These are phyloP conservation scores for Punica granatum DNA, from an alignment of 345 rosid genomes.

Conservation along the genomic window DNA sequence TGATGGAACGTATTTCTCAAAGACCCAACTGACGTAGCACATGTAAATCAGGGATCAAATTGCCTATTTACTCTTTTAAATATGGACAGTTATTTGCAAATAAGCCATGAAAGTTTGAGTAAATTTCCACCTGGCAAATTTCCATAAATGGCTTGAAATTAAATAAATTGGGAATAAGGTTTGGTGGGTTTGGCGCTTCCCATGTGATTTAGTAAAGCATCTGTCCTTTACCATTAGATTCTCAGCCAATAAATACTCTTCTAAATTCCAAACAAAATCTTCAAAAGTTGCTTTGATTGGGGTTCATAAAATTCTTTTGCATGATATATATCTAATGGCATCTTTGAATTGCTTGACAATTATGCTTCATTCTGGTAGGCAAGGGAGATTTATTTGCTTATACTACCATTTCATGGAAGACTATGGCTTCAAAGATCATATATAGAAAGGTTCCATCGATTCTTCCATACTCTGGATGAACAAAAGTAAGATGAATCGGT, in stretches of 20 bases:
- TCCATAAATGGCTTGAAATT: conserved; percentile 1
- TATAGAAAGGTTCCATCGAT: neutral
- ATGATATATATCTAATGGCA: neutral
- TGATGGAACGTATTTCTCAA: no score
- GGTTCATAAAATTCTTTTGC: neutral
- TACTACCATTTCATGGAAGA: neutral
- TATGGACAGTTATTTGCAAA: neutral
- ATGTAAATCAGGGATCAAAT: no score
- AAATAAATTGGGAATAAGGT: no score
- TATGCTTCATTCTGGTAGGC: neutral
- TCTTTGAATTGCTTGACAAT: neutral
- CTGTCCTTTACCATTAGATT: neutral
- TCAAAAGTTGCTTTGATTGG: neutral
- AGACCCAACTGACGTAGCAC: no score
- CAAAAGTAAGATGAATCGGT: no score
- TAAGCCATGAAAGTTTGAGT: neutral
- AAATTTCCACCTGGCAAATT: neutral
- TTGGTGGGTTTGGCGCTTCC: neutral
- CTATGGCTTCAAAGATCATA: neutral
- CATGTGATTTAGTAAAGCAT: neutral
- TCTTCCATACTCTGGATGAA: neutral
- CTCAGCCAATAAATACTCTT: neutral
- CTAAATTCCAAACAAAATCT: neutral
- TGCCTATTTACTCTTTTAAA: no score
- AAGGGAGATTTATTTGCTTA: neutral